Evolutionary conservation across 1,139 yeast species (phyloP), one percentile per base, ranked within the genome.

Genomic region (Candida sanyaensis): DNA sequence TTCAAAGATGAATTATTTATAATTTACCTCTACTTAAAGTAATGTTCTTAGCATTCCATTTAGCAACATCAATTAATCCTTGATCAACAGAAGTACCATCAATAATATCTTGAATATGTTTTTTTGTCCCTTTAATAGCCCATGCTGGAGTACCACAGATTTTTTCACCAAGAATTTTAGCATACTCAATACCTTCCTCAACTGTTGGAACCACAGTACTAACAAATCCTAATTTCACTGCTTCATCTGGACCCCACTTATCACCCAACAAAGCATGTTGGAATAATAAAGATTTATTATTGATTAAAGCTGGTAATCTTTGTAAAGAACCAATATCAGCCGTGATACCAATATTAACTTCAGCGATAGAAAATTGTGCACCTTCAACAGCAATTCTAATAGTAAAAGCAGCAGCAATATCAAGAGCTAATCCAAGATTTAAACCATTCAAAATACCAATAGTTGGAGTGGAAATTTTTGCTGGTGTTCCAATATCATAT

Each of bases 251-350:
- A 23, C 67, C 66, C 51, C 84, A 86, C 28, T 67, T 64, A 39
- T 79, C 78, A 6, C 88, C 95, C 1, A 91, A 83, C 55, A 83
- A 75, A 2, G 87, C 82, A 48, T 81, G 68, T 55, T 86, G 88
- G 62, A 78, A 77, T 54, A 86, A 66, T 70, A 81, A 74, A 9
- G 90, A 83, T 32, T 72, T 67, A 62, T 84, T 86, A 46, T 78
- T 79, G 26, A 78, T 77, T 2, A 84, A 48, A 26, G 64, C 61
- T 5, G 90, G 87, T 50, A 86, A 61, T 61, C 95, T 75, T 66
- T 88, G 93, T 52, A 87, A 71, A 1, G 88, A 76, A 9, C 96
- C 96, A 56, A 88, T 86, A 62, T 88, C 96, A 2, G 96, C 92
- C 29, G 89, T 79, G 64, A 88, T 77, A 5, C 95, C 96, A 48